Base-by-base conservation (phyloP, 2,329 filamentous ascomycete species). In the Scedosporium boydii region DNA sequence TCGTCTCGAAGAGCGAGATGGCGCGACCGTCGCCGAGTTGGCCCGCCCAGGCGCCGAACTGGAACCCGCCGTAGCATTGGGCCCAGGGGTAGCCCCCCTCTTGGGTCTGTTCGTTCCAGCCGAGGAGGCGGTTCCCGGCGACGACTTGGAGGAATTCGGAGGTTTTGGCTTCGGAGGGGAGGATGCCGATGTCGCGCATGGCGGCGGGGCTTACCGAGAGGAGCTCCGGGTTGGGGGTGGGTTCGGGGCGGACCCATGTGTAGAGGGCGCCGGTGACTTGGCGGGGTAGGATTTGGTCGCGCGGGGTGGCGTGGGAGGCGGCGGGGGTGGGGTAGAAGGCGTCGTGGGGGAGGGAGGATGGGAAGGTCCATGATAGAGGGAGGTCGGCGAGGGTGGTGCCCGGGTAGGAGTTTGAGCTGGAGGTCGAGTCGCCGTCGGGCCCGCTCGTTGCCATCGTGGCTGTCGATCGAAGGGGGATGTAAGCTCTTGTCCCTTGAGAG, bases 11-110 rank as follows among this genome's bases (percentile, higher is more conserved):
- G 1, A 99, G 80, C 42, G 91, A 96, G 68, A 99, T 98, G 34
- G 93, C 95, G 62, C 95, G 84, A 44, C 95, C 95, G 71, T 99
- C 95, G 51, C 95, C 95, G 1, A 99, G 84, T 74, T 99, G 95
- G 5, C 95, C 93, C 3, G 95, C 95, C 93, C 93, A 99, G 67
- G 89, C 86, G 5, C 95, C 95, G 71, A 87, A 86, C 70, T 87
- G 82, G 70, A 83, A 86, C 63, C 93, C 93, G 63, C 95, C 95
- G 73, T 99, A 99, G 77, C 95, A 98, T 76, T 99, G 95, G 38
- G 95, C 93, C 95, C 95, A 99, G 0, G 95, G 93, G 72, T 99
- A 99, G 53, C 95, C 86, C 21, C 89, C 88, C 63, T 85, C 77
- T 26, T 77, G 72, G 66, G 79, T 81, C 63, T 86, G 82, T 63